Evolutionary conservation across 352 stramenopile genomes (phyloP).

Genomic region (Globisporangium nunn): DNA sequence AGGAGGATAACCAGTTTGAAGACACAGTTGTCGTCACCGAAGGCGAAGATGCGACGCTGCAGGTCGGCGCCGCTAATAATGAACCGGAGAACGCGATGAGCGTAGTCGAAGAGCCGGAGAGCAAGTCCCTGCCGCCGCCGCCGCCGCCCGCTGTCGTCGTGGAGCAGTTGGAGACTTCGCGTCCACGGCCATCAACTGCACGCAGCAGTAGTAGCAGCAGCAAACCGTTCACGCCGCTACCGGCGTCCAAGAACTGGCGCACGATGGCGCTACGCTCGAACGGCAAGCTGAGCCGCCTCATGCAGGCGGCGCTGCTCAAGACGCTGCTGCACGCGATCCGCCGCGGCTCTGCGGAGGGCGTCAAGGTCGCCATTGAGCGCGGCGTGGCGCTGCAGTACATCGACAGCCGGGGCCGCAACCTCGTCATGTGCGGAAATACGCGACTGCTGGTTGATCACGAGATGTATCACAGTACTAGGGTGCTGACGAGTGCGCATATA

Average conservation of each 20-base stretch:
- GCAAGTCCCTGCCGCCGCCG: not conserved
- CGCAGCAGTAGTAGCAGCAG: not conserved
- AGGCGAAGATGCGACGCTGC: not conserved
- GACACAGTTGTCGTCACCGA: not conserved
- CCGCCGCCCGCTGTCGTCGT: too few relatives aligned
- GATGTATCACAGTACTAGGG: too few relatives aligned
- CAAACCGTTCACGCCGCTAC: slow-evolving; percentile 41
- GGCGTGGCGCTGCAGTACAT: slow-evolving; percentile 71
- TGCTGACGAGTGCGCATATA: not conserved
- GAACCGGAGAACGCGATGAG: not conserved
- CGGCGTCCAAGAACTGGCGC: slow-evolving; percentile 36
- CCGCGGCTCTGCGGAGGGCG: slow-evolving; percentile 66
- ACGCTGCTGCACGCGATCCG: slow-evolving; percentile 80
- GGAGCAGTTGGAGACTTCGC: not conserved
- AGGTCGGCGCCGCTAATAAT: not conserved
- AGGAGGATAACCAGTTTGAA: slow-evolving; percentile 9
- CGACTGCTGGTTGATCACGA: not conserved
- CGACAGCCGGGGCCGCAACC: slow-evolving; percentile 68
- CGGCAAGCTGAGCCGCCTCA: slow-evolving; percentile 58
- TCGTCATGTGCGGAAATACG: slow-evolving; percentile 54
- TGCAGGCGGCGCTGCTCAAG: slow-evolving; percentile 80
- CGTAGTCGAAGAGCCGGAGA: slow-evolving; percentile 1
- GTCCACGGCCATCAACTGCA: not conserved
- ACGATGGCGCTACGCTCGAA: slow-evolving; percentile 49
- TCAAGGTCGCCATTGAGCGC: slow-evolving; percentile 81